phyloP scores from a whole-genome alignment of 2,329 filamentous ascomycete species.

The Stagonosporopsis vannaccii region DNA sequence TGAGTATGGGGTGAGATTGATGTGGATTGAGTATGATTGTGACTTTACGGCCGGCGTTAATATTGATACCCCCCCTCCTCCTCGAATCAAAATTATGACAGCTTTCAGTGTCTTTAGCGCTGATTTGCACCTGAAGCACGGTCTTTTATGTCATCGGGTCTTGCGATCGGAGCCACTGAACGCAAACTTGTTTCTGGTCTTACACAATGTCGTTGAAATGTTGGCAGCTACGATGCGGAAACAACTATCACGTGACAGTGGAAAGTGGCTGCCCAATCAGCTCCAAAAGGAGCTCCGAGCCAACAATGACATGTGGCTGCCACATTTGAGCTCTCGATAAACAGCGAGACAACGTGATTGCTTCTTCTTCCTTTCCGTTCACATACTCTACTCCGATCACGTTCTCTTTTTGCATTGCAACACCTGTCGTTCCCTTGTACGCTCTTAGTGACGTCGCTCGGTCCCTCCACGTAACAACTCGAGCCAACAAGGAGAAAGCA shows the following conservation, averaged over 20 bases:
- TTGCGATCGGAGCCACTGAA: not conserved
- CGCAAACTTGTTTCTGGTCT: too few species aligned
- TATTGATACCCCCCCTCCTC: constrained; percentile 35
- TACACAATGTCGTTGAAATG: not conserved
- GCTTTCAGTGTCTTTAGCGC: not conserved
- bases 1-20: not conserved
- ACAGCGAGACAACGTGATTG: constrained; percentile 16
- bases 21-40: constrained; percentile 1
- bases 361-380: constrained; percentile 6
- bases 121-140: not conserved
- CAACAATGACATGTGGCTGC: constrained; percentile 43
- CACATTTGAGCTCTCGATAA: constrained; percentile 30
- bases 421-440: constrained; percentile 23
- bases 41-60: constrained; percentile 17
- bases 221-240: too few species aligned
- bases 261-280: constrained; percentile 28
- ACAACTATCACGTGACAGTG: constrained; percentile 6
- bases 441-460: constrained; percentile 27
- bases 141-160: too few species aligned
- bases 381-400: not conserved
- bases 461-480: constrained; percentile 32
- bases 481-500: constrained; percentile 27
- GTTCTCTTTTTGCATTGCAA: constrained; percentile 4
- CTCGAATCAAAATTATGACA: not conserved
- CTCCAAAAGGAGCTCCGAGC: constrained; percentile 33